Base-by-base conservation (phyloP, 169 alveolate species). In the Cryptosporidium sp. region DNA sequence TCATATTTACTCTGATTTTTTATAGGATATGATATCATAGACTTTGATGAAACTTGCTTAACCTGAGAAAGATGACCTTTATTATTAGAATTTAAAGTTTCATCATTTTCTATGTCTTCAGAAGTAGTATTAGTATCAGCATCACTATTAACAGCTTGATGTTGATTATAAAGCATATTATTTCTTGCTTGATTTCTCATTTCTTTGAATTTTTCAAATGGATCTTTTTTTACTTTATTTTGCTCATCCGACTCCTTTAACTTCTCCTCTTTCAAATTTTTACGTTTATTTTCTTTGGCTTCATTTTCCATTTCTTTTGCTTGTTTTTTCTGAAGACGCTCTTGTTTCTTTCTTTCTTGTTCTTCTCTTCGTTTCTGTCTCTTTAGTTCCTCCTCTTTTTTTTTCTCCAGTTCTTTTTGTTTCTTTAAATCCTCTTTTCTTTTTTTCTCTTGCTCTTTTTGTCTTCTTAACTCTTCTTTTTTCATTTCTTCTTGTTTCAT, bases 1-100 rank as follows among this genome's bases (percentile, higher is more conserved):
- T 26, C 9, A 10, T 3, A 18, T 35, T 21, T 7, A 73, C 33
- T 58, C 3, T 29, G 18, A 26, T 3, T 44, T 45, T 4, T 9
- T 42, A 29, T 21, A 31, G 86, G 86, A 35, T 33, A 73, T 56
- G 86, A 33, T 21, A 73, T 56, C 45, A 73, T 73, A 53, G 70
- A 33, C 33, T 33, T 21, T 4, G 67, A 7, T 8, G 60, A 52
- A 23, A 73, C 68, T 58, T 29, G 71, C n/a, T 73, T 73, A n/a
- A 73, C 86, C 67, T 56, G 67, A 9, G 67, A 23, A 56, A 21
- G 10, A 56, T 21, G 72, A 29, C 6, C 2, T 14, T 65, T 65
- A n/a, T 33, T 33, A 14, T 2, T 14, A 14, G 56, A 5, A 48
- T 48, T 48, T 14, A 48, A 48, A 37, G 62, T 0, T 14, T 7